Conservation (phyloP, 306 rosid genomes). For the Glycyrrhiza uralensis region DNA sequence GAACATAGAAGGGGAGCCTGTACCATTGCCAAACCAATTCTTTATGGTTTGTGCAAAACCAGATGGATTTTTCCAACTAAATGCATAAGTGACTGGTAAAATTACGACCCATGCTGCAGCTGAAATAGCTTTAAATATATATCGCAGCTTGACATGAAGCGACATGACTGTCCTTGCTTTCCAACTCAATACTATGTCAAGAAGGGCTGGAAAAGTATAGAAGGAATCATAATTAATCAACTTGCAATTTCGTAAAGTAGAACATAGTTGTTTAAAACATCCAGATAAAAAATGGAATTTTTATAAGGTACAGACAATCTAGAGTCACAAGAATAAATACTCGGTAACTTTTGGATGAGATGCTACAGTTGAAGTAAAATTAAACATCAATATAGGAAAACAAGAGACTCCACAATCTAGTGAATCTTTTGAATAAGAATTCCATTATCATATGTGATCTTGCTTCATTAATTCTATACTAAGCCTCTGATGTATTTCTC, state of each 20-base stretch:
- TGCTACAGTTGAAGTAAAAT: neutral
- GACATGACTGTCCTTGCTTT: slow-evolving; percentile 88
- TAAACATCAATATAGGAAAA: neutral
- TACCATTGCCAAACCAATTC: slow-evolving; percentile 86
- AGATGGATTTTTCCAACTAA: slow-evolving; percentile 74
- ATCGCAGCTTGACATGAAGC: slow-evolving; percentile 69
- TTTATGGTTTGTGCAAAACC: slow-evolving; percentile 84
- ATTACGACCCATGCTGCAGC: slow-evolving; percentile 88
- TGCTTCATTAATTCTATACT: neutral
- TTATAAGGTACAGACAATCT: neutral
- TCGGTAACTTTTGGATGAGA: neutral
- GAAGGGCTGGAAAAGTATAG: slow-evolving; percentile 56
- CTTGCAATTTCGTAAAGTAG: slow-evolving; percentile 6
- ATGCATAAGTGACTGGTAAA: slow-evolving; percentile 88
- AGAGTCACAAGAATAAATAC: neutral
- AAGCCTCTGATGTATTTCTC: neutral
- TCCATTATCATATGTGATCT: neutral
- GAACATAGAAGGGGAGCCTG: slow-evolving; percentile 85
- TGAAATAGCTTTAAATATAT: slow-evolving; percentile 59
- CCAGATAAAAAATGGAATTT: neutral
- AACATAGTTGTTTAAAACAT: slow-evolving; percentile 19
- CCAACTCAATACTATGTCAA: slow-evolving; percentile 85
- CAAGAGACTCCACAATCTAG: neutral
- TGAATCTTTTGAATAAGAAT: neutral
- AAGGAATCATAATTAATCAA: slow-evolving; percentile 29